Evolutionary conservation across 495 filamentous ascomycete genomes (phyloP), one percentile per base, ranked within the genome.

Genomic region (Umbilicaria muhlenbergii): DNA sequence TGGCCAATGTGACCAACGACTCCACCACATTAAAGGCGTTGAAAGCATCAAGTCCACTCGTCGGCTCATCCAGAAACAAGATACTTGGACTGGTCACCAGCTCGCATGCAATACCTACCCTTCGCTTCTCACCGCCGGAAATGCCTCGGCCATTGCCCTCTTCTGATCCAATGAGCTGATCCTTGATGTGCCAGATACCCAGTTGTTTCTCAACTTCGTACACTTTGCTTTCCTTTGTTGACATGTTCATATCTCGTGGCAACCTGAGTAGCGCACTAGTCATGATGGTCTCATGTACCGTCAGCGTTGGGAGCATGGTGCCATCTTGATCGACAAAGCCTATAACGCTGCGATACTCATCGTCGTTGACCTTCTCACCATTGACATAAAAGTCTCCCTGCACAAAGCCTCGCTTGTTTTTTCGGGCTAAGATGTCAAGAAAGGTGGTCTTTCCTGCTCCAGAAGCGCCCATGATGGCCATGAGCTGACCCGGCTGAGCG

Each of bases 301-400:
- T 98, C 52, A 98, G 65, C 5, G 91, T 98, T 3, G 91, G 81
- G 42, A 98, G 73, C 87, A 98, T 94, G 6, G 89, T 93, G 54
- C 96, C 91, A 51, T 96, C 91, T 60, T 98, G 91, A 50, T 98
- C 92, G 31, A 98, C 91, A 52, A 98, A 98, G 36, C 91, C 91
- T 39, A 93, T 79, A 52, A 94, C 87, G 48, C 71, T 85, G 57
- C 82, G 83, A 60, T 86, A 98, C 28, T 95, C 86, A 37, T 75
- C 58, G 59, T 98, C 86, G 39, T 63, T 70, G 34, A 96, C 74
- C 59, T 83, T 86, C 57, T 95, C 85, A 32, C 91, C 91, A 54
- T 98, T 96, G 41, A 98, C 79, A 53, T 81, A 93, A 53, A 96
- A 94, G 41, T 93, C 71, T 15, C 91, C 91, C 4, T 71, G 65